Conservation (phyloP, 2,329 filamentous ascomycete species). For the Aspergillus arachidicola region DNA sequence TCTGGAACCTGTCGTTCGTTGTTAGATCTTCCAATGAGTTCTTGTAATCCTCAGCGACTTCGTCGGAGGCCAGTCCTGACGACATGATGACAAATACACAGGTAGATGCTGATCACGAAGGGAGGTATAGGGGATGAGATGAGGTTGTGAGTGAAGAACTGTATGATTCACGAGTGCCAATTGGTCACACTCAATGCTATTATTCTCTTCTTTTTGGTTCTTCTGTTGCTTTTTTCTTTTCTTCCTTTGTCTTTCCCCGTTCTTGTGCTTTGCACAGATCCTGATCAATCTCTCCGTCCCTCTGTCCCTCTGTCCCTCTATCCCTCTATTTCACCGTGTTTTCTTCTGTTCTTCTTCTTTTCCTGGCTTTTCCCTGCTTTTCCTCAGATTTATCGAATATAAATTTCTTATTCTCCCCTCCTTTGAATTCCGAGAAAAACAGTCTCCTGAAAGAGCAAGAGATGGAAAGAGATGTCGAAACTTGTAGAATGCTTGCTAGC, state of each 20-base stretch:
- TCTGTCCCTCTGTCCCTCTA: neutral
- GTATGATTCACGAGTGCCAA: conserved; percentile 1
- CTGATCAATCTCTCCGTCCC: neutral
- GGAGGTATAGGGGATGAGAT: conserved; percentile 15
- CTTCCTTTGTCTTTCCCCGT: conserved; percentile 18
- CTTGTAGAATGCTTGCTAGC: conserved; percentile 51
- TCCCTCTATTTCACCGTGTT: conserved; percentile 15
- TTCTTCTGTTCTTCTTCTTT: conserved; percentile 24
- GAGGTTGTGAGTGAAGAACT: neutral
- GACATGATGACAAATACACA: conserved; percentile 59
- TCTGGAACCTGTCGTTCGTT: conserved; percentile 89
- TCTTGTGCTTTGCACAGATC: conserved; percentile 14
- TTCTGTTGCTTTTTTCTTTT: conserved; percentile 10
- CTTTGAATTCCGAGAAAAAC: conserved; percentile 27
- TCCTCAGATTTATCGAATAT: conserved; percentile 16
- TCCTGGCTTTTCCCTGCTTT: conserved; percentile 20
- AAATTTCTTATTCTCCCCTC: conserved; percentile 24
- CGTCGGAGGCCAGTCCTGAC: conserved; percentile 66
- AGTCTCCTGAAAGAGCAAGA: conserved; percentile 35
- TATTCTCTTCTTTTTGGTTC: conserved; percentile 14
- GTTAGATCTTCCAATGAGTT: conserved; percentile 90
- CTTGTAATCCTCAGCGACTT: conserved; percentile 93
- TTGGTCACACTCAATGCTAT: conserved; percentile 11
- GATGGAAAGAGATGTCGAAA: conserved; percentile 41
- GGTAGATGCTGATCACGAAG: conserved; percentile 7